Evolutionary conservation across 805 yeast species (phyloP).

Genomic region (Lipomyces spencermartinsiae): DNA sequence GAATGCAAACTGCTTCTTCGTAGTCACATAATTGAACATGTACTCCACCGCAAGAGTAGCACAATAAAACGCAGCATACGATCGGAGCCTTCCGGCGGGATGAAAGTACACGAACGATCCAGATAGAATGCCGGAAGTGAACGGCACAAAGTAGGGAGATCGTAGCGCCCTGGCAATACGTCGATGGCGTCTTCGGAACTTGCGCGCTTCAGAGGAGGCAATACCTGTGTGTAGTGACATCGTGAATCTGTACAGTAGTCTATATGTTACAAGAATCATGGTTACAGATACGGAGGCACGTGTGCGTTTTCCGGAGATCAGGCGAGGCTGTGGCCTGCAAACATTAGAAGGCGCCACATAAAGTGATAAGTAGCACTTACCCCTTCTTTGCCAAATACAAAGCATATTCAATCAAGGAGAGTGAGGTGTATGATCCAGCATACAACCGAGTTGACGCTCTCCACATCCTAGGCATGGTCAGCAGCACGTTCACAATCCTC

Average conservation of each 20-base stretch:
- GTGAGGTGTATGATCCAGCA: background rate
- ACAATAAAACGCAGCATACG: slow-evolving; percentile 46
- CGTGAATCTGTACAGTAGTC: slow-evolving; percentile 17
- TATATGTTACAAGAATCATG: slow-evolving; percentile 21
- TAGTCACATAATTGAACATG: slow-evolving; percentile 47
- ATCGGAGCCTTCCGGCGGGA: slow-evolving; percentile 42
- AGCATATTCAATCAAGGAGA: background rate
- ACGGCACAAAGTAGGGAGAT: slow-evolving; percentile 30
- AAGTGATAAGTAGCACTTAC: background rate
- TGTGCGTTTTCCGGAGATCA: background rate
- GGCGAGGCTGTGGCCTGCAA: background rate
- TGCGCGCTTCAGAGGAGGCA: slow-evolving; percentile 24
- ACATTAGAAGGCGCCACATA: background rate
- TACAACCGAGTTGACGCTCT: background rate
- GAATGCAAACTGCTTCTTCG: slow-evolving; percentile 44
- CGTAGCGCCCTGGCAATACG: slow-evolving; percentile 20
- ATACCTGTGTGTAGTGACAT: slow-evolving; percentile 21
- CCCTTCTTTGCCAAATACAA: background rate
- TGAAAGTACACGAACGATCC: slow-evolving; percentile 41
- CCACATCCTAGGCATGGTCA: background rate
- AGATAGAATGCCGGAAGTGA: slow-evolving; percentile 40
- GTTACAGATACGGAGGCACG: slow-evolving; percentile 15
- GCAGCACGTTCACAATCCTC: background rate
- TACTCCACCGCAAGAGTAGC: slow-evolving; percentile 47
- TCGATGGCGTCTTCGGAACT: slow-evolving; percentile 29